Conservation (phyloP, 129 eudicot species). For the Solidago caesia region DNA sequence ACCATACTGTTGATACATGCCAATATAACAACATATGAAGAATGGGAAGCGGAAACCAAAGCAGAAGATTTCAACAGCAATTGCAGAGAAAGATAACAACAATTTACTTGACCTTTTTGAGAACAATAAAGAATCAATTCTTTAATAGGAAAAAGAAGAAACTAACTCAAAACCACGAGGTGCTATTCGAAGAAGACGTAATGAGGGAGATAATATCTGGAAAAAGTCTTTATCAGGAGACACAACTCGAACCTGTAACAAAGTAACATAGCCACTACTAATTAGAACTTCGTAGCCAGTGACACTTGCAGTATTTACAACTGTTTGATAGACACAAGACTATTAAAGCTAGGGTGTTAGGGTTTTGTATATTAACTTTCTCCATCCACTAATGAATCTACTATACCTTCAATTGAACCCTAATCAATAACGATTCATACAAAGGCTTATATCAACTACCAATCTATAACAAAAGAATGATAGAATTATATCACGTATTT, state of each 20-base stretch:
- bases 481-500: conserved; percentile 13
- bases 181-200: conserved; percentile 90
- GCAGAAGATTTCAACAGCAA: not conserved
- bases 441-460: not conserved
- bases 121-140: not conserved
- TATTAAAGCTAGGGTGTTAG: too few species aligned
- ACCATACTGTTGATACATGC: conserved; percentile 62
- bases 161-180: conserved; percentile 98
- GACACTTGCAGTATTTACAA: not conserved
- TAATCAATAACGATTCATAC: conserved; percentile 1
- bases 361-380: too few species aligned
- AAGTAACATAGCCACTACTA: conserved; percentile 12
- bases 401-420: not conserved
- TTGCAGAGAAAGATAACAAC: not conserved
- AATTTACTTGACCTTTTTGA: not conserved
- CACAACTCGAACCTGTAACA: conserved; percentile 87
- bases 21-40: conserved; percentile 10
- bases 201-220: conserved; percentile 93
- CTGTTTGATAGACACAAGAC: not conserved
- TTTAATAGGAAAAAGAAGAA: not conserved
- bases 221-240: conserved; percentile 98
- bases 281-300: conserved; percentile 12
- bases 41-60: not conserved
- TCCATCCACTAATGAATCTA: too few species aligned
- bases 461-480: not conserved